Conservation (phyloP, 164 flowering plant genomes). For the Euptelea pleiosperma region DNA sequence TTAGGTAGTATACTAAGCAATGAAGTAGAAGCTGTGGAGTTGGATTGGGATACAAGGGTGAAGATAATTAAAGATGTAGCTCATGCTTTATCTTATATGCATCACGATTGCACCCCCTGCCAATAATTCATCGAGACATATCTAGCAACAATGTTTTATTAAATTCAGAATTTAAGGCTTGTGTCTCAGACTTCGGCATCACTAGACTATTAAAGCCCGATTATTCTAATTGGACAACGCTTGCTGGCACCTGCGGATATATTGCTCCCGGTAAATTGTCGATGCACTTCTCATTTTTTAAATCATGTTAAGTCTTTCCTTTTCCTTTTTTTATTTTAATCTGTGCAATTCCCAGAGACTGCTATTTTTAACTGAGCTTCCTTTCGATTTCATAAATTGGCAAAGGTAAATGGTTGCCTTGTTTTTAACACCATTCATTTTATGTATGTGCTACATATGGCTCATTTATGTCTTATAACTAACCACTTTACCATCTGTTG, state of each 20-base stretch:
- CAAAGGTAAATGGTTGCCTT: too few relatives aligned
- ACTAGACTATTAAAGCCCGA: conserved; percentile 13
- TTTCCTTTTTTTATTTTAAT: background rate
- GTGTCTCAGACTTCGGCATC: conserved; percentile 21
- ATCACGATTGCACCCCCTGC: conserved; percentile 16
- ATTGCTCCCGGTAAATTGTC: conserved; percentile 21
- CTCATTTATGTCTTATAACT: too few relatives aligned
- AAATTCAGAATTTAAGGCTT: conserved; percentile 10
- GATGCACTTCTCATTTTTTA: too few relatives aligned
- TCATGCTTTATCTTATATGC: conserved; percentile 20
- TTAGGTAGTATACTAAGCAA: background rate
- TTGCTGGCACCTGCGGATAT: conserved; percentile 19
- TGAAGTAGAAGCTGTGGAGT: conserved; percentile 7
- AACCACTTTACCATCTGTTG: too few relatives aligned
- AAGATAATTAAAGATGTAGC: conserved; percentile 14
- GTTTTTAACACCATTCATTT: too few relatives aligned
- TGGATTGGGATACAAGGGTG: conserved; percentile 15
- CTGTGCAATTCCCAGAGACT: too few relatives aligned
- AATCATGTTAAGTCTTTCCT: background rate
- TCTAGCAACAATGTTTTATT: conserved; percentile 15
- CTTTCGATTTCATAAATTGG: too few relatives aligned
- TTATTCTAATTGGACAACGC: conserved; percentile 9
- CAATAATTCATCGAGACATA: conserved; percentile 20
- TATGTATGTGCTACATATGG: too few relatives aligned
- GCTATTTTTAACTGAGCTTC: too few relatives aligned